Evolutionary conservation across 345 rosid genomes (phyloP).

Genomic region (Syzygium aromaticum): DNA sequence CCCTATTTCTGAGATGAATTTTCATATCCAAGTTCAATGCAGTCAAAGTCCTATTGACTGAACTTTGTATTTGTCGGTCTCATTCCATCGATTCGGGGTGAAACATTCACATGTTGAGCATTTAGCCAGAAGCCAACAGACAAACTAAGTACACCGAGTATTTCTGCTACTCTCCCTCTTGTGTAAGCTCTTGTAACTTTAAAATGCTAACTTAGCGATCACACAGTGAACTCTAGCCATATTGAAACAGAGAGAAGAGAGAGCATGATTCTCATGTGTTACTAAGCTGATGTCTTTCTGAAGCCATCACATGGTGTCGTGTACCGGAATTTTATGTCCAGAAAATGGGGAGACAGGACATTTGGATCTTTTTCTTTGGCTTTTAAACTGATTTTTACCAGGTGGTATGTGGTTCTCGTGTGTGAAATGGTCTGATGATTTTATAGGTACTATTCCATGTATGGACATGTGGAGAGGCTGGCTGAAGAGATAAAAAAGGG

Average conservation of each 20-base stretch:
- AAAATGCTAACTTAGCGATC: background rate
- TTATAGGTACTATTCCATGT: conserved; percentile 89
- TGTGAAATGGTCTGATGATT: background rate
- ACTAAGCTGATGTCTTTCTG: background rate
- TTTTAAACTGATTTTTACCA: background rate
- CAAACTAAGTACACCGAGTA: background rate
- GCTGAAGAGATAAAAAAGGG: conserved; percentile 94
- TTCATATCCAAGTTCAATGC: background rate
- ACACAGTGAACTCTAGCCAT: background rate
- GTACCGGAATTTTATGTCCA: background rate
- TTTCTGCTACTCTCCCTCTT: background rate
- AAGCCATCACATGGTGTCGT: background rate
- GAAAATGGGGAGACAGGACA: background rate
- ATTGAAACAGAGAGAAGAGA: background rate
- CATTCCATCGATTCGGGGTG: background rate
- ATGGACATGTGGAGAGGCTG: conserved; percentile 86
- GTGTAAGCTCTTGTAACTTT: background rate
- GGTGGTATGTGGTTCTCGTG: background rate
- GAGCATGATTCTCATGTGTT: background rate
- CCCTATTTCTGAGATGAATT: background rate
- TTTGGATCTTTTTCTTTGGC: background rate
- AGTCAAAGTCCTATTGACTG: background rate
- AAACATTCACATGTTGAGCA: background rate
- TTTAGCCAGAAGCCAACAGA: background rate
- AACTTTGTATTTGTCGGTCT: background rate